phyloP scores from a whole-genome alignment of 441 rosid species.

The Pelargonium cotyledonis region DNA sequence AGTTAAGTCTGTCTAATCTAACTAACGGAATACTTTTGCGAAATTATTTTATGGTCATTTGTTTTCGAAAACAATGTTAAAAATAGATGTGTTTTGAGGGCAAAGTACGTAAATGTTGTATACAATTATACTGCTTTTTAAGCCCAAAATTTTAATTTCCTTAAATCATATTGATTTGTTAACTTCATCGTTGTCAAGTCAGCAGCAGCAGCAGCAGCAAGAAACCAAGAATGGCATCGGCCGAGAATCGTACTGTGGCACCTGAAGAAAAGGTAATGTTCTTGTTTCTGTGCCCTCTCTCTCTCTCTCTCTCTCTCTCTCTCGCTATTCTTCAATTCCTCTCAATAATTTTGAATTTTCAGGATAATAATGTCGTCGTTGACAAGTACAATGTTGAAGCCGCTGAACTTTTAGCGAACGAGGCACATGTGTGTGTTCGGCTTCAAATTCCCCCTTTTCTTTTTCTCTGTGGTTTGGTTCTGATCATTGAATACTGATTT shows the following conservation, averaged over 20 bases:
- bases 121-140: no score
- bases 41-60: no score
- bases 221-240: not conserved
- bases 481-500: slow-evolving; percentile 4
- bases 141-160: no score
- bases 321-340: not conserved
- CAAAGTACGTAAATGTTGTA: no score
- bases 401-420: slow-evolving; percentile 61
- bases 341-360: not conserved
- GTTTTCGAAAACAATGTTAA: no score
- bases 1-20: no score
- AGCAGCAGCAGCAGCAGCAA: no score
- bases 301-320: not conserved
- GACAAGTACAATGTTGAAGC: slow-evolving; percentile 74
- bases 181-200: no score
- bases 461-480: not conserved
- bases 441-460: slow-evolving; percentile 1
- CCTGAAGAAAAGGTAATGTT: slow-evolving; percentile 5
- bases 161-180: no score
- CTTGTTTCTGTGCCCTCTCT: not conserved
- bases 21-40: no score
- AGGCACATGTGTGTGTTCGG: slow-evolving; percentile 42
- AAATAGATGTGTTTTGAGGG: no score
- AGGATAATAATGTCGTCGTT: slow-evolving; percentile 21
- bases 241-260: not conserved